Percentiles rank a stretch among this genome's conserved stretches.
phyloP scores from a whole-genome alignment of 1,139 yeast species.

The Lodderomyces parapsilosis region DNA sequence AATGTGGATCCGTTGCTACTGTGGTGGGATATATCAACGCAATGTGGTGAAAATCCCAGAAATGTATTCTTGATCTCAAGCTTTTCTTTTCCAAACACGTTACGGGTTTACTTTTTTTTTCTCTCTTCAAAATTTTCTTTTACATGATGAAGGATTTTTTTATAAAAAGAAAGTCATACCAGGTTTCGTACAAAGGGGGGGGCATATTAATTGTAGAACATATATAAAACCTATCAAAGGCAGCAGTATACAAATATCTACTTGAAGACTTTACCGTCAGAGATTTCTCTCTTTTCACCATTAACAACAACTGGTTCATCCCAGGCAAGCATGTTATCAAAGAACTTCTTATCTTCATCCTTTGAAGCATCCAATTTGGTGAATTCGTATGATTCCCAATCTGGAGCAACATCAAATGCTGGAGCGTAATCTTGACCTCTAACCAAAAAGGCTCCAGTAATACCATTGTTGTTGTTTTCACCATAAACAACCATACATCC shows the following conservation, averaged over 20 bases:
- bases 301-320: constrained; percentile 48
- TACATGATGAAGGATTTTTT: too few species aligned
- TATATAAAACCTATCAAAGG: background rate
- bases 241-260: constrained; percentile 17
- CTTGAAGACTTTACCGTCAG: constrained; percentile 54
- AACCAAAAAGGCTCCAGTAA: constrained; percentile 89
- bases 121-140: background rate
- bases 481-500: constrained; percentile 95
- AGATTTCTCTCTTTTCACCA: constrained; percentile 47
- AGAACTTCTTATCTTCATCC: constrained; percentile 37
- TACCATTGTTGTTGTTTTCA: constrained; percentile 98
- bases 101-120: background rate
- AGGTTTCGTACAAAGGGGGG: too few species aligned
- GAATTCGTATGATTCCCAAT: constrained; percentile 75
- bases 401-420: constrained; percentile 99
- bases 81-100: background rate
- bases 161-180: too few species aligned
- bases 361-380: constrained; percentile 42
- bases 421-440: constrained; percentile 92
- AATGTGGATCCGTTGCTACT: too few species aligned
- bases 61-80: too few species aligned
- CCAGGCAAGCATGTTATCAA: constrained; percentile 54
- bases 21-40: too few species aligned
- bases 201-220: background rate
- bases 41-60: too few species aligned